Base-by-base conservation (phyloP, 1,284 basidiomycete species). In the Ceratobasidium sp. region DNA sequence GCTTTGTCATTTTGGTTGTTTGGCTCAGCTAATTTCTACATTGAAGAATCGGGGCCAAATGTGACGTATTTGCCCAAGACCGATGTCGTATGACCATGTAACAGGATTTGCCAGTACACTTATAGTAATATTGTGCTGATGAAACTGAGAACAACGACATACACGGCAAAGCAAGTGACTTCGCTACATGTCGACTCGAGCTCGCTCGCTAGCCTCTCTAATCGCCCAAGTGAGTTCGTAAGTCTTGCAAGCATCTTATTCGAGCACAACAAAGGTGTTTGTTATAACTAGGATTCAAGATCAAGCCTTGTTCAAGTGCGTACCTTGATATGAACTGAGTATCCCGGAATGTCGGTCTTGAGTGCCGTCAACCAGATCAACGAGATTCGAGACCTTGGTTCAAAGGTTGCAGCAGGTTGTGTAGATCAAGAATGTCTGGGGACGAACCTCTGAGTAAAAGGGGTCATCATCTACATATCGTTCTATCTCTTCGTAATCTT, bases 141-240 rank as follows among this genome's bases (percentile, higher is more conserved):
- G 33, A 33, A 33, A 33, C 33, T 33, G 33, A 33, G 33, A 33
- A 33, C 33, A 33, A 33, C 33, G 48, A 50, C 48, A 17, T 50
- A 17, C 15, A 17, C 17, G 48, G 48, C n/a, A 17, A 50, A 15
- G n/a, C n/a, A 5, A 15, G 48, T 50, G 15, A 20, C 15, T n/a
- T 50, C 46, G n/a, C 17, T n/a, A 50, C 48, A n/a, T 50, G 48
- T 15, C 15, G 4, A 50, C 12, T n/a, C 10, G 10, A 20, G 40
- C 66, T 33, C 42, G 44, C 84, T 95, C 94, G 81, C 91, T 91
- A 42, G 94, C 92, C 79, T 90, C 87, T 65, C 94, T 91, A 82
- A 96, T 96, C 26, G 94, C 93, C 94, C 94, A 94, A 52, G 94
- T 94, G 77, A 96, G 87, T 83, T 96, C 92, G 81, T 97, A 97